Percentiles rank a stretch among this genome's conserved stretches.
phyloP scores from a whole-genome alignment of 768 basidiomycete species.

The Mrakia blollopis region DNA sequence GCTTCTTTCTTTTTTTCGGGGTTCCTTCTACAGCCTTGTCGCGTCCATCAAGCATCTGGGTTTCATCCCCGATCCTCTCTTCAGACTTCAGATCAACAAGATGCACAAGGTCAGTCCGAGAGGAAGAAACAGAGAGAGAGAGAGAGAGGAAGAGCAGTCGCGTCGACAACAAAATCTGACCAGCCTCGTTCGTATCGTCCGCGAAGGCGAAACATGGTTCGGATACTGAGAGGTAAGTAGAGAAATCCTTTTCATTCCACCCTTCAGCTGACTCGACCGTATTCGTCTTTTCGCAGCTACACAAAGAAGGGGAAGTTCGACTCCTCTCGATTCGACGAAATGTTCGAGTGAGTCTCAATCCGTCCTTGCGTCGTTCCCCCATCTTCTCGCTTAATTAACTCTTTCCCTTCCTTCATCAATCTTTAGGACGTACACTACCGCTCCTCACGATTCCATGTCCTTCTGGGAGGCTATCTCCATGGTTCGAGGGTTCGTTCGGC shows the following conservation, averaged over 20 bases:
- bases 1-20: background rate
- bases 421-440: conserved; percentile 33
- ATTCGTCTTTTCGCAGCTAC: conserved; percentile 34
- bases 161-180: conserved; percentile 36
- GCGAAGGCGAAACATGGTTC: conserved; percentile 47
- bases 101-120: background rate
- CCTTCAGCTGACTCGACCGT: too few species aligned
- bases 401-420: background rate
- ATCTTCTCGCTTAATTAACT: background rate
- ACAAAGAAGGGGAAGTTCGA: conserved; percentile 42
- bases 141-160: background rate
- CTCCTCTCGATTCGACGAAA: conserved; percentile 16
- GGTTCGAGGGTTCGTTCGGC: background rate
- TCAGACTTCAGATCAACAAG: conserved; percentile 42
- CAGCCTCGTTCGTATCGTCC: background rate
- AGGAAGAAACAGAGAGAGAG: background rate
- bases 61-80: conserved; percentile 49
- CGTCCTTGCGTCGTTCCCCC: background rate
- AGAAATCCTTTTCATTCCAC: too few species aligned
- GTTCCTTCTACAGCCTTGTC: background rate
- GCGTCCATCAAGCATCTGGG: conserved; percentile 36
- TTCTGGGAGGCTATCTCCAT: conserved; percentile 36
- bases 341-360: background rate
- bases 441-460: conserved; percentile 37
- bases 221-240: conserved; percentile 44